A percentile compares a stretch with the other conserved stretches of the same genome.
Conservation (phyloP, 2,329 filamentous ascomycete species). For the Pseudogymnoascus sp. region DNA sequence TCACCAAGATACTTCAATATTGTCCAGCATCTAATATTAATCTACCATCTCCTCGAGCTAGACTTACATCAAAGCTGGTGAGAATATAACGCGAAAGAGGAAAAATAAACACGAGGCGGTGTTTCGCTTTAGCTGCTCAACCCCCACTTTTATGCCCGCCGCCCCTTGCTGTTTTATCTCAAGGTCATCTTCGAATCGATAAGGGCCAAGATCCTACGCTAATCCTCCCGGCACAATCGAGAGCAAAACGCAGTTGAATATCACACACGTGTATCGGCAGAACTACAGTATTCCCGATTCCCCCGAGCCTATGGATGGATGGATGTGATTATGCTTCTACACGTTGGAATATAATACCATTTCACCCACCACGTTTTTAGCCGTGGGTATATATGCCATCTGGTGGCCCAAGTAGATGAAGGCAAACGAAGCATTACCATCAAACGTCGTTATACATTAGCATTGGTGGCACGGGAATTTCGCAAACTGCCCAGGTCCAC, state of each 20-base stretch:
- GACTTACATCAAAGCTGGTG: neutral
- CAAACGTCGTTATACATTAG: neutral
- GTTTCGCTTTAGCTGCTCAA: neutral
- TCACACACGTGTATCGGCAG: neutral
- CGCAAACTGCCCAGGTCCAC: slow-evolving; percentile 1
- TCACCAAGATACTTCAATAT: neutral
- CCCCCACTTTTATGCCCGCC: neutral
- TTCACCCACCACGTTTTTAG: neutral
- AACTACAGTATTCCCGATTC: neutral
- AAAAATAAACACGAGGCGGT: neutral
- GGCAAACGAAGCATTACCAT: neutral
- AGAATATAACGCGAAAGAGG: neutral
- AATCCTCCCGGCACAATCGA: neutral
- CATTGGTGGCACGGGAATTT: neutral
- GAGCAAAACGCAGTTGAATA: neutral
- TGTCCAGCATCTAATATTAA: neutral
- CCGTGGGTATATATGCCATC: neutral
- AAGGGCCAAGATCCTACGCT: neutral
- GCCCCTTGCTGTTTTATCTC: neutral
- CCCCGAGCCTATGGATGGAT: neutral
- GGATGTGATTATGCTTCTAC: neutral
- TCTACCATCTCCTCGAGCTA: neutral
- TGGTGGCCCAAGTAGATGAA: neutral
- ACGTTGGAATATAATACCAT: neutral
- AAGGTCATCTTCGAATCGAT: neutral